phyloP scores from a whole-genome alignment of 2,329 filamentous ascomycete genomes.

The Nothophoma quercina region DNA sequence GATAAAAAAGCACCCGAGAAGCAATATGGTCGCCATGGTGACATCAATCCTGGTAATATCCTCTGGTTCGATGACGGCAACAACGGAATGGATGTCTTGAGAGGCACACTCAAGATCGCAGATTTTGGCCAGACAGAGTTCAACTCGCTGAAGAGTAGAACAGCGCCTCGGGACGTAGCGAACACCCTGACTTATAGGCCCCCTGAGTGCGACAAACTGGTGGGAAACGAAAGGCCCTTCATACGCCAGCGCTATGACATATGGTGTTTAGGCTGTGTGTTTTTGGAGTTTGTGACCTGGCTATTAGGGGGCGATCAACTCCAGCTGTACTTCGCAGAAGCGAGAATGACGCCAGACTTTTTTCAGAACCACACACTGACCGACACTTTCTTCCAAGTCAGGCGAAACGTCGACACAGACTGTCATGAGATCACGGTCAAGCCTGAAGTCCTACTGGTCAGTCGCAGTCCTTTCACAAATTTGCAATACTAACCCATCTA shows the following conservation, averaged over 20 bases:
- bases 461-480: background rate
- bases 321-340: background rate
- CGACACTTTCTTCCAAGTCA: constrained; percentile 12
- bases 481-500: constrained; percentile 16
- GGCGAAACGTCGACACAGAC: background rate
- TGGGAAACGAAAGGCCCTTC: background rate
- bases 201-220: constrained; percentile 19
- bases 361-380: background rate
- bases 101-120: constrained; percentile 20
- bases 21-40: constrained; percentile 29
- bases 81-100: background rate
- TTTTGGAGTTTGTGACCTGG: constrained; percentile 26
- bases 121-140: constrained; percentile 30
- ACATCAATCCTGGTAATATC: constrained; percentile 33
- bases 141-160: background rate
- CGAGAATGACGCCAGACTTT: background rate
- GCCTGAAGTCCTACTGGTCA: constrained; percentile 2
- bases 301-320: constrained; percentile 15
- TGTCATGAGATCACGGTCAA: constrained; percentile 3
- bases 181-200: constrained; percentile 19
- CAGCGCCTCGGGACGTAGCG: background rate
- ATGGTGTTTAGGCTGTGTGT: constrained; percentile 33
- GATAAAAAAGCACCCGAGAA: too few species aligned
- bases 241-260: constrained; percentile 28
- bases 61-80: constrained; percentile 19